Evolutionary conservation across 345 rosid genomes (phyloP).

Genomic region (Sonneratia alba): DNA sequence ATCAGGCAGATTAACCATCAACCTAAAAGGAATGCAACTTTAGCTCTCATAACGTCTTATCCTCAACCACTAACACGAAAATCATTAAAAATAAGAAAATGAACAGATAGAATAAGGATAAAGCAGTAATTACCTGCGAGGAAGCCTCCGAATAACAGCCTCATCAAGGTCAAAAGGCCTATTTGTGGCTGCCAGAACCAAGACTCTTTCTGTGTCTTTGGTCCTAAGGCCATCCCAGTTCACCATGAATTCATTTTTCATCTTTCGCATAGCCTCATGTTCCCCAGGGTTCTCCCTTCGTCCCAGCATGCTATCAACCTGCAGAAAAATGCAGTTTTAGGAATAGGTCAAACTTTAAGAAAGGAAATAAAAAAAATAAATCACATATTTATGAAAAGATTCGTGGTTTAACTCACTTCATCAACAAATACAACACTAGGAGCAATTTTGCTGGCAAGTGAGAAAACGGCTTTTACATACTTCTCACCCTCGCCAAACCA

Average conservation of each 20-base stretch:
- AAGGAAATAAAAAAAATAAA: neutral
- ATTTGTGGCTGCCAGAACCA: slow-evolving; percentile 94
- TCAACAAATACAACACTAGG: slow-evolving; percentile 91
- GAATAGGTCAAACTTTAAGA: neutral
- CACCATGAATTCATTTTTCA: slow-evolving; percentile 94
- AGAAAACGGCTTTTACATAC: slow-evolving; percentile 83
- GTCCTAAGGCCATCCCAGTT: slow-evolving; percentile 88
- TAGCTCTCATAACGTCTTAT: neutral
- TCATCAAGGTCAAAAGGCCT: slow-evolving; percentile 96
- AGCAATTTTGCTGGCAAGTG: slow-evolving; percentile 80
- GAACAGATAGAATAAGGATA: neutral
- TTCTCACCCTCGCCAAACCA: slow-evolving; percentile 98
- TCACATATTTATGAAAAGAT: neutral
- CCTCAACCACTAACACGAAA: neutral
- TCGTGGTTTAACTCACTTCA: slow-evolving; percentile 34
- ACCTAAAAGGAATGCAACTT: slow-evolving; percentile 24
- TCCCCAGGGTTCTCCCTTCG: slow-evolving; percentile 75
- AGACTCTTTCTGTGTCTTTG: slow-evolving; percentile 73
- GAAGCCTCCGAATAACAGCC: slow-evolving; percentile 88
- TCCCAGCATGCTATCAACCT: slow-evolving; percentile 99
- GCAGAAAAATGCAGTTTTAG: neutral
- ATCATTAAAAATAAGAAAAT: neutral
- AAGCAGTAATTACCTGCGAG: slow-evolving; percentile 20
- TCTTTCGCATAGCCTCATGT: slow-evolving; percentile 86
- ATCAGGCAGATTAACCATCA: slow-evolving; percentile 90